These are phyloP conservation scores for Epichloe aotearoae DNA, from an alignment of 2,329 filamentous ascomycete species.

Conservation along the genomic window DNA sequence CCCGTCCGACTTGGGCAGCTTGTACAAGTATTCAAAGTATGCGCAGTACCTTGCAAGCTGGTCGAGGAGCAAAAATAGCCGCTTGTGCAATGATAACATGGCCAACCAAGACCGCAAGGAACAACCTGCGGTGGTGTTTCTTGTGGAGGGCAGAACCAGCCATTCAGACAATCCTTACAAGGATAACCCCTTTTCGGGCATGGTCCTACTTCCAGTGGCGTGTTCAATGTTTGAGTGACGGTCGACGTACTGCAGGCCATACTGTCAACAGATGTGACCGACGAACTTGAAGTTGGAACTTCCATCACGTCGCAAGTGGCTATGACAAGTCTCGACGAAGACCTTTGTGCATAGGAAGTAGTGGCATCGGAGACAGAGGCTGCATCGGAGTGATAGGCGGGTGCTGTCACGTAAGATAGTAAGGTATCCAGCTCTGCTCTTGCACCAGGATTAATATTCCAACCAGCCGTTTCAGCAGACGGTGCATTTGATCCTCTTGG, in stretches of 20 bases:
- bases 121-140: conserved; percentile 17
- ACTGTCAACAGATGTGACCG: neutral
- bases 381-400: neutral
- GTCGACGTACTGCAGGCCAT: neutral
- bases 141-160: conserved; percentile 19
- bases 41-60: neutral
- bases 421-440: neutral
- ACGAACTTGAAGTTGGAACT: neutral
- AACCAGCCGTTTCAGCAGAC: neutral
- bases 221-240: neutral
- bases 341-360: neutral
- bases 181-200: conserved; percentile 15
- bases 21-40: neutral
- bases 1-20: neutral
- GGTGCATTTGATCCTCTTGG: neutral
- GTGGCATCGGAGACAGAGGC: neutral
- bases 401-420: neutral
- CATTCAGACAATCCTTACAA: conserved; percentile 17
- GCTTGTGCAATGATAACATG: conserved; percentile 17
- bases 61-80: conserved; percentile 15
- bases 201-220: conserved; percentile 4
- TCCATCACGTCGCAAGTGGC: neutral
- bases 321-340: neutral
- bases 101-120: conserved; percentile 19
- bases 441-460: conserved; percentile 2